Base-by-base conservation (phyloP, 768 basidiomycete genomes). In the Termitomyces sp. region DNA sequence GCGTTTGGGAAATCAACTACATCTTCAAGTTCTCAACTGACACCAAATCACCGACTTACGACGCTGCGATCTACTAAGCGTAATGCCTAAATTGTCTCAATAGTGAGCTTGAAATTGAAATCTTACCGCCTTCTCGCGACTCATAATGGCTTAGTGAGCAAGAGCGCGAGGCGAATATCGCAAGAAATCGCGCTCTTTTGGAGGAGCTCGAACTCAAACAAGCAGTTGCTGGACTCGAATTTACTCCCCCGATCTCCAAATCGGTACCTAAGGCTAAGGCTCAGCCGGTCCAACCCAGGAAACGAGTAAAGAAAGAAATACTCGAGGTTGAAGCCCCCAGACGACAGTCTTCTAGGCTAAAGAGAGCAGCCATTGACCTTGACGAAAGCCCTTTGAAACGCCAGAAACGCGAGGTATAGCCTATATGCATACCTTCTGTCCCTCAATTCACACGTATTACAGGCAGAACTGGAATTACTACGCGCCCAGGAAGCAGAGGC, bases 111-210 rank as follows among this genome's bases (percentile, higher is more conserved):
- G 20, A 5, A 5, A 16, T 7, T 22, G 16, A 27, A 25, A 38
- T 25, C 7, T 38, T 13, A 7, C n/a, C 18, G 29, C 23, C 38
- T 20, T n/a, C 36, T 16, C 41, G 40, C n/a, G 25, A 43, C 43
- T 36, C 43, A 11, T 22, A 18, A n/a, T 54, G 20, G 7, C 9
- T 10, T 48, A 77, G 77, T 66, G 91, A 91, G 70, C 71, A 79
- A 20, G 86, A 91, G 60, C 84, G 91, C 18, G 84, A 89, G 65
- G 85, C 83, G 9, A 93, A 91, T 62, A 91, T 93, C 42, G 89
- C 88, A 12, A 80, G 88, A 48, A 94, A 94, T 65, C 84, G 82
- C 40, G 85, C 82, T 3, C 73, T 92, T 9, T 75, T 94, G 35
- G 84, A 88, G 59, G 70, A 89, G 63, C 79, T 93, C 16, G 82